Conservation (phyloP, 352 stramenopile species). For the Pythium graminicola region DNA sequence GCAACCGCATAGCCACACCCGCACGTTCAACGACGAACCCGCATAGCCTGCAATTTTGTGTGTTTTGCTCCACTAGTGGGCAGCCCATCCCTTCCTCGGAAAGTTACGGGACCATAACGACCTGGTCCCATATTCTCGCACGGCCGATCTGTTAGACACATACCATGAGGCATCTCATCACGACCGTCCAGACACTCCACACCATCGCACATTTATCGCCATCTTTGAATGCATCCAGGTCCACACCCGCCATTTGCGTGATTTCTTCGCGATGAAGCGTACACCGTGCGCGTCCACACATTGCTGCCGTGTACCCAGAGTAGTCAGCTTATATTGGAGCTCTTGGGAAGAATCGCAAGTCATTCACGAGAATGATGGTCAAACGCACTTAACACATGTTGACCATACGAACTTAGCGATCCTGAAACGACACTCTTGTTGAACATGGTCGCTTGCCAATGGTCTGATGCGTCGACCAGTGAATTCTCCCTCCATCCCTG, state of each 20-base stretch:
- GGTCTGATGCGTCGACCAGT: background rate
- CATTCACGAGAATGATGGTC: conserved; percentile 6
- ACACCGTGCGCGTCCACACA: conserved; percentile 69
- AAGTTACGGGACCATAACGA: conserved; percentile 53
- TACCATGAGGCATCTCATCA: background rate
- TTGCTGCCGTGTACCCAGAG: conserved; percentile 8
- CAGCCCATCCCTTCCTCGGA: conserved; percentile 11
- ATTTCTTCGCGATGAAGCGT: conserved; percentile 52
- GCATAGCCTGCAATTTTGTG: conserved; percentile 56
- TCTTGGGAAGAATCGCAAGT: too few relatives aligned
- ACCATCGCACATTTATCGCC: conserved; percentile 57
- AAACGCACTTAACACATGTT: background rate
- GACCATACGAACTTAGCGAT: conserved; percentile 1
- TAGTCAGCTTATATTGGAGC: background rate
- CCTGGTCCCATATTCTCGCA: conserved; percentile 78
- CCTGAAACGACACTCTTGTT: background rate
- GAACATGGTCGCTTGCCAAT: background rate
- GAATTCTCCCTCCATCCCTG: conserved; percentile 13
- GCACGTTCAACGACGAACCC: conserved; percentile 11
- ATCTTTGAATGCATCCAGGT: conserved; percentile 44
- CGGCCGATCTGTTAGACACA: conserved; percentile 43
- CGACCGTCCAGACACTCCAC: background rate
- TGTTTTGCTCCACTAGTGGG: background rate
- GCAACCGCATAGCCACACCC: too few relatives aligned
- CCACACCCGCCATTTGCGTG: conserved; percentile 38